phyloP scores from a whole-genome alignment of 768 basidiomycete genomes.

The Termitomyces sp. region DNA sequence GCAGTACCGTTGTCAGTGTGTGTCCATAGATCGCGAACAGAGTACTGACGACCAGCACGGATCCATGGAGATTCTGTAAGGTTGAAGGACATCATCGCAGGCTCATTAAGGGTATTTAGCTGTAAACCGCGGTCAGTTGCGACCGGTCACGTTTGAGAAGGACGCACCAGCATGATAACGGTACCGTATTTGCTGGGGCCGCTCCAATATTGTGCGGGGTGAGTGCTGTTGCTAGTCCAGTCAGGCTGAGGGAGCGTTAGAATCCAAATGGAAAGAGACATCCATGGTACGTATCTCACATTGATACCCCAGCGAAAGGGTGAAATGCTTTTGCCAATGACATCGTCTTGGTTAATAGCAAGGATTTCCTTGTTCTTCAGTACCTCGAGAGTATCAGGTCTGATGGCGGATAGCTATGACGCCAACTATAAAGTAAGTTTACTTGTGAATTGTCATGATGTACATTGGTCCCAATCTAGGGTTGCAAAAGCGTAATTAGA shows the following conservation, averaged over 20 bases:
- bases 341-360: slow-evolving; percentile 67
- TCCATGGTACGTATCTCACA: slow-evolving; percentile 26
- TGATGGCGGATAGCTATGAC: slow-evolving; percentile 40
- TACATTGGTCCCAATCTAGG: slow-evolving; percentile 13
- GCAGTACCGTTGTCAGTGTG: slow-evolving; percentile 70
- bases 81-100: slow-evolving; percentile 51
- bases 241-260: slow-evolving; percentile 22
- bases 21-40: slow-evolving; percentile 68
- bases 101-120: slow-evolving; percentile 53
- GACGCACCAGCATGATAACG: slow-evolving; percentile 59
- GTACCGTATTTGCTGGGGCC: slow-evolving; percentile 56
- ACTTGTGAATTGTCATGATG: not conserved
- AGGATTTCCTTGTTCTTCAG: slow-evolving; percentile 62
- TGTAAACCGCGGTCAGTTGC: slow-evolving; percentile 15
- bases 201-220: slow-evolving; percentile 66
- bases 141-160: not conserved
- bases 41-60: slow-evolving; percentile 56
- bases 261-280: no score
- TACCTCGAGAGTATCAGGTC: slow-evolving; percentile 47
- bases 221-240: slow-evolving; percentile 35
- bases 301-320: slow-evolving; percentile 71
- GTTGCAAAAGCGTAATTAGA: not conserved
- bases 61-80: slow-evolving; percentile 66
- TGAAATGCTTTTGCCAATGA: slow-evolving; percentile 54
- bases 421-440: not conserved